Base-by-base conservation (phyloP, 2,329 filamentous ascomycete genomes). In the Torrubiellomyces zombiae region DNA sequence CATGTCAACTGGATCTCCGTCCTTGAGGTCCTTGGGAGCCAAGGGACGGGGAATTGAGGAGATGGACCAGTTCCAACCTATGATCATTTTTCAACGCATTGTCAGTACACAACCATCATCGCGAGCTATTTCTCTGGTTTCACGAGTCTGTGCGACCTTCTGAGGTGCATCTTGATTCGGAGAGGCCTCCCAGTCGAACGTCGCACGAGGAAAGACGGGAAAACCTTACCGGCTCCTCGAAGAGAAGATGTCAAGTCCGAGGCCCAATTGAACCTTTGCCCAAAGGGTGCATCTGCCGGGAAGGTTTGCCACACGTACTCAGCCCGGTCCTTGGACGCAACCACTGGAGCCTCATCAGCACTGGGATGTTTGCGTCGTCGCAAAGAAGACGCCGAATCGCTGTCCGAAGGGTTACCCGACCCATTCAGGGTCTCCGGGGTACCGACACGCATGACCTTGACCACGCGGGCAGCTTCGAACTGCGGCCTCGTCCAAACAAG, bases 221-320 rank as follows among this genome's bases (percentile, higher is more conserved):
- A 17, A 5, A 18, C 33, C 53, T 32, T 48, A 63, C 67, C 67
- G 15, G 59, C 53, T 20, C 65, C 58, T 18, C 69, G 57, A 34
- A 69, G 63, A 26, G 60, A 62, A 16, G 51, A 49, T 9, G 58
- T 45, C n/a, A 75, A 50, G 34, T 73, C 68, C 10, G 56, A 38
- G 1, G 57, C 49, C 70, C 70, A 75, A 33, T 49, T 48, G 6
- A 74, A 41, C 8, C 70, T 58, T 20, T 60, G 44, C 14, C 39
- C 25, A 22, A 70, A 59, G 1, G 60, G 42, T 2, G 45, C 60
- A 3, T 60, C 42, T 4, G 53, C 51, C 1, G 69, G 70, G 33
- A 63, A 75, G 1, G 56, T 45, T 39, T 75, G 60, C 70, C 70
- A 75, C 37, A 63, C 59, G 28, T 71, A 72, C 29, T 65, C 56